Base-by-base conservation (phyloP, 2,329 filamentous ascomycete genomes). In the Sporothrix pseudoabietina region DNA sequence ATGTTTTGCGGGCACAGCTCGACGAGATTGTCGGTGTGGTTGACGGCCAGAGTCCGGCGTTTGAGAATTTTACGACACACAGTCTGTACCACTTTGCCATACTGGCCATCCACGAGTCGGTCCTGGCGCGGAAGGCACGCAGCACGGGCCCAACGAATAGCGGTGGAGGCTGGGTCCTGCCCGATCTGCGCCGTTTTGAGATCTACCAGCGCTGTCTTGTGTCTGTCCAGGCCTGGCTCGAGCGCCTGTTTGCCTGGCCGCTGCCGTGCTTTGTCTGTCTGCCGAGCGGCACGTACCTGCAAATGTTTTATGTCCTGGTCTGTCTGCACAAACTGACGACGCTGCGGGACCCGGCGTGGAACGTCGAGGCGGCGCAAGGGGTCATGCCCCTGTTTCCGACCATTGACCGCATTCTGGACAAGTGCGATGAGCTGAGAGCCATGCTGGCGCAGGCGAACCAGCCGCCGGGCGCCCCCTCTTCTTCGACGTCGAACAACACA, bases 291-390 rank as follows among this genome's bases (percentile, higher is more conserved):
- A 68, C 49, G 1, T 73, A 68, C 61, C 57, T 63, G n/a, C 72
- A 73, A 35, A 32, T 75, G 32, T 75, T 72, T 63, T 72, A 75
- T 35, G 61, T 69, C 12, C 8, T 73, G n/a, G 39, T 71, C 4
- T 75, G 70, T 41, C 71, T 77, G 54, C 73, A 74, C 71, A 66
- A 65, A 9, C 66, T 77, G 39, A 41, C 71, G 1, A 75, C 73
- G 5, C 26, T 75, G 4, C 80, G 82, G 47, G 82, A 83, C 71
- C 79, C 81, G 2, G 77, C 78, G 0, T 84, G 82, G 82, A 80
- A 83, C 76, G 76, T 80, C 2, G 75, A 76, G 7, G 77, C 77
- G 5, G 79, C 81, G 5, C 77, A 78, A 5, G 72, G 74, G 26
- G 76, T 76, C 2, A 63, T 83, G 14, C 81, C 83, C 69, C 72